Evolutionary conservation across 352 stramenopile genomes (phyloP), one percentile per base, ranked within the genome.

Genomic region (Phytophthora crassamura): DNA sequence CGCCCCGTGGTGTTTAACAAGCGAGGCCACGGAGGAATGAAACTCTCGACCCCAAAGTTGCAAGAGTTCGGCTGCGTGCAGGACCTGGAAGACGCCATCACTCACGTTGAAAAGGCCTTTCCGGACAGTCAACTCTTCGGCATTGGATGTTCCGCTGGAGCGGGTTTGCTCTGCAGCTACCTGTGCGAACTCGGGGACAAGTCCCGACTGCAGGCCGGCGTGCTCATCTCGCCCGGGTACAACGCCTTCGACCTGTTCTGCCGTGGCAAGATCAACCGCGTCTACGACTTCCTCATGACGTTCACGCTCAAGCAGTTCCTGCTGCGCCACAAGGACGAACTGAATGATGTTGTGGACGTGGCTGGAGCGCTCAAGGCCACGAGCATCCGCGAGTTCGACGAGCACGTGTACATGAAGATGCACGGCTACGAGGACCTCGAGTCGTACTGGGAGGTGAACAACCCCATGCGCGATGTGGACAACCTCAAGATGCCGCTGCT

Each of bases 1-100:
- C 81, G 86, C 3, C 84, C 86, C 5, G 86, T 95, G 7, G 86
- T 91, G 18, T 95, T 93, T 55, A 95, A 93, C 67, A 95, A 95
- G 72, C 78, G 86, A 47, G 86, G 86, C 9, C 86, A 95, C 32
- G 86, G 86, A 20, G 83, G 84, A 5, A 42, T 91, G 39, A 64
- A 69, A 41, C 75, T 94, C 22, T 22, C 78, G 12, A 92, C 82
- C 3, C 84, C 86, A 25, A 86, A 75, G 64, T 69, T 94, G 9
- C 86, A 94, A 54, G 67, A 52, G 15, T 94, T 94, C 64, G 86
- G 86, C n/a, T 88, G 75, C 47, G 76, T 90, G 0, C 60, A 67
- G 18, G 86, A 94, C 49, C 71, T 93, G 16, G 28, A 72, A 36
- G 48, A 86, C 35, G 86, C 78, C 1, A 88, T 94, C 39, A 39